Base-by-base conservation (phyloP, 495 filamentous ascomycete species). In the Eremomyces bilateralis region DNA sequence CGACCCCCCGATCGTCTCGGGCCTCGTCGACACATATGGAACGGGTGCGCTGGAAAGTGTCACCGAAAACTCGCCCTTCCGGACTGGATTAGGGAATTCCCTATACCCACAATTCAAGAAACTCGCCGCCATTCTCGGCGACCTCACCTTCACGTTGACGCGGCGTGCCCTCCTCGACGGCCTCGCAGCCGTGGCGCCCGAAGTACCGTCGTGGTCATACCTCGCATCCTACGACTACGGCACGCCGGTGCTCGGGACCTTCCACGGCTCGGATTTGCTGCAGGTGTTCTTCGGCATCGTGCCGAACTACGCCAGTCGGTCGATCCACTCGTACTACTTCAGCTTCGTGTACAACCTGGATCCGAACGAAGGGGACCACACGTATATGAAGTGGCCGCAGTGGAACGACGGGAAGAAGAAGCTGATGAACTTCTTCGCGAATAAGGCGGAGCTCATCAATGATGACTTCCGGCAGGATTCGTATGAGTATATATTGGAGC, bases 51-150 rank as follows among this genome's bases (percentile, higher is more conserved):
- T n/a, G n/a, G n/a, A n/a, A n/a, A n/a, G n/a, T n/a, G n/a, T n/a
- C n/a, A 46, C 53, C 10, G 54, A 60, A 22, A 74, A 73, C 19
- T 71, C 64, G 0, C 77, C 76, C 3, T 80, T 76, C 56, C 55
- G 66, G 31, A 78, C 72, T 0, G 62, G 71, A 11, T 37, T 58
- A 5, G 25, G 65, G 2, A 73, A 81, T 51, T 67, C 70, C 41
- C 54, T 65, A 46, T 81, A 80, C 42, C 74, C 76, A 0, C 63
- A 76, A 44, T 80, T 69, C 60, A 84, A 83, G 50, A 72, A 75
- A 2, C 56, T 80, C 0, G 70, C 77, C 1, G 75, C 76, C n/a
- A 71, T 82, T 31, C 58, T 81, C 0, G 76, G 76, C 18, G 76
- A 82, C 40, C 45, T 72, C 1, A 63, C 63, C 16, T 79, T 76